Conservation (phyloP, 257 asterid species). For the Solanum sejunctum region DNA sequence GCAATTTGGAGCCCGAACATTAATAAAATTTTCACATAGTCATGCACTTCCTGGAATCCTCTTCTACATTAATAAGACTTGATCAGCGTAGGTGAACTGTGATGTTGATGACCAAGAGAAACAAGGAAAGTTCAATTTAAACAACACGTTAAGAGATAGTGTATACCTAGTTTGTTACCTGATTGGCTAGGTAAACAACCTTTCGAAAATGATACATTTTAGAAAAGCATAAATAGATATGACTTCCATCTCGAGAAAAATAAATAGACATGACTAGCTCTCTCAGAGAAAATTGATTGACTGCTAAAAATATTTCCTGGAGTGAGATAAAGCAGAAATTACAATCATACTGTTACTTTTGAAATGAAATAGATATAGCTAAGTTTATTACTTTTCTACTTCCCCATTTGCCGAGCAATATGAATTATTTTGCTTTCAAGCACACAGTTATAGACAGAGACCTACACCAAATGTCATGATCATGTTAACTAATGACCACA, state of each 20-base stretch:
- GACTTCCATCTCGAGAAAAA: neutral
- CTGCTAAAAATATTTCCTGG: neutral
- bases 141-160: neutral
- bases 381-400: neutral
- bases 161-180: neutral
- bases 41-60: neutral
- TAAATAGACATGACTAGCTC: neutral
- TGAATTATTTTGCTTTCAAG: neutral
- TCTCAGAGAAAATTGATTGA: neutral
- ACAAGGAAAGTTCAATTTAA: neutral
- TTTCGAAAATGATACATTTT: neutral
- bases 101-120: neutral
- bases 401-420: neutral
- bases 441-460: neutral
- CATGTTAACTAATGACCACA: neutral
- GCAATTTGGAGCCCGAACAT: neutral
- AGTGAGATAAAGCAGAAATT: neutral
- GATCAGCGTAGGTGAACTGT: neutral
- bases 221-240: neutral
- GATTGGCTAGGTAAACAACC: neutral
- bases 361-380: neutral
- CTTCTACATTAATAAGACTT: neutral
- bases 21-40: neutral
- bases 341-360: neutral
- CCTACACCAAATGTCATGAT: neutral